Percentiles rank a stretch among this genome's conserved stretches.
Conservation (phyloP, 306 rosid genomes). For the Clitoria ternatea region DNA sequence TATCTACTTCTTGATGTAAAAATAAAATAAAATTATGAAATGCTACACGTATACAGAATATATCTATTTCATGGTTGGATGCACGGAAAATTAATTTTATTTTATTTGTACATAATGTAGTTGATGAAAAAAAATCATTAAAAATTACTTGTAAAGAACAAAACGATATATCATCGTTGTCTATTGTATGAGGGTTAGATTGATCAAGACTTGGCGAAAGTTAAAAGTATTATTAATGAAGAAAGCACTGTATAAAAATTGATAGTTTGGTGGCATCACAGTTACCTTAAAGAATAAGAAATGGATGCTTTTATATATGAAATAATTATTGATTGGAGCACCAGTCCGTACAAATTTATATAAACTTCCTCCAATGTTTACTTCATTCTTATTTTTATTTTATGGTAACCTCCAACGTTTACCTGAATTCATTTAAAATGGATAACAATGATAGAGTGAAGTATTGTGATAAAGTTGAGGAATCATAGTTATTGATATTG, state of each 20-base stretch:
- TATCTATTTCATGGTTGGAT: no score
- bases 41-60: no score
- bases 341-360: neutral
- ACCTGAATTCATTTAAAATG: neutral
- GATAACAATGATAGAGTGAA: neutral
- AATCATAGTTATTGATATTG: no score
- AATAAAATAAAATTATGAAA: neutral
- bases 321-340: neutral
- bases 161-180: neutral
- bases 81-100: no score
- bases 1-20: neutral
- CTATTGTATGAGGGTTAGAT: neutral
- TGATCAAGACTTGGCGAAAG: neutral
- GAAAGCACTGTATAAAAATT: slow-evolving; percentile 2
- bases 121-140: neutral
- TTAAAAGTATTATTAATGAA: neutral
- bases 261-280: slow-evolving; percentile 22
- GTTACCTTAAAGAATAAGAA: slow-evolving; percentile 11
- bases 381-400: no score
- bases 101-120: neutral
- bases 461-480: no score
- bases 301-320: neutral
- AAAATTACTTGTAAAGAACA: neutral
- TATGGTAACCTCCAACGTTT: no score
- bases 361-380: no score